Evolutionary conservation across 2,329 filamentous ascomycete species (phyloP).

Genomic region (Tolypocladium endophyticum): DNA sequence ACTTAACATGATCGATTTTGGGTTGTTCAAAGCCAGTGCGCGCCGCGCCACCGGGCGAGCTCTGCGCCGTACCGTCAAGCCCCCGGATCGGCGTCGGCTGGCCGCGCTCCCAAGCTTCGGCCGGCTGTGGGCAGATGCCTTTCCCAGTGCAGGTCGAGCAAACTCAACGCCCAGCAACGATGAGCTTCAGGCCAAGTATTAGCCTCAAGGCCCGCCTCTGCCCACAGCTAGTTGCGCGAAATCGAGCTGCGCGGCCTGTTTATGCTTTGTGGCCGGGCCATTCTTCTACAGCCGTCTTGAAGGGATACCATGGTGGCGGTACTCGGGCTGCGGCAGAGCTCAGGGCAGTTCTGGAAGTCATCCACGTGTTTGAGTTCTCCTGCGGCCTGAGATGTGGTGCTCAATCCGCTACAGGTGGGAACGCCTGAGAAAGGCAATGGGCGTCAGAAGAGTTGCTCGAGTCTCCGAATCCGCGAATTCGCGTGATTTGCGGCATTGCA

Average conservation of each 20-base stretch:
- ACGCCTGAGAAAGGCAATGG: not conserved
- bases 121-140: not conserved
- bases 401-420: not conserved
- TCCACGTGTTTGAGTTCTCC: not conserved
- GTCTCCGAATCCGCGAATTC: not conserved
- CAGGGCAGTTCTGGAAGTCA: not conserved
- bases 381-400: not conserved
- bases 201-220: not conserved
- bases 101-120: not conserved
- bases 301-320: not conserved
- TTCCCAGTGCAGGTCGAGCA: not conserved
- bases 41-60: not conserved
- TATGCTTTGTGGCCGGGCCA: not conserved
- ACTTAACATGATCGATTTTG: no score
- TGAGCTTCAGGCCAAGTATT: not conserved
- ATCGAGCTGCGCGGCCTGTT: not conserved
- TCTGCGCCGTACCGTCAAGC: not conserved
- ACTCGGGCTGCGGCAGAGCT: not conserved
- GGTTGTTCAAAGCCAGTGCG: not conserved
- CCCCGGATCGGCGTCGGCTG: not conserved
- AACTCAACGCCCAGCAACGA: not conserved
- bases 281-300: not conserved
- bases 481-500: not conserved
- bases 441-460: not conserved
- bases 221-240: not conserved